Conservation (phyloP, 2,329 filamentous ascomycete genomes). For the Zalaria sp. region DNA sequence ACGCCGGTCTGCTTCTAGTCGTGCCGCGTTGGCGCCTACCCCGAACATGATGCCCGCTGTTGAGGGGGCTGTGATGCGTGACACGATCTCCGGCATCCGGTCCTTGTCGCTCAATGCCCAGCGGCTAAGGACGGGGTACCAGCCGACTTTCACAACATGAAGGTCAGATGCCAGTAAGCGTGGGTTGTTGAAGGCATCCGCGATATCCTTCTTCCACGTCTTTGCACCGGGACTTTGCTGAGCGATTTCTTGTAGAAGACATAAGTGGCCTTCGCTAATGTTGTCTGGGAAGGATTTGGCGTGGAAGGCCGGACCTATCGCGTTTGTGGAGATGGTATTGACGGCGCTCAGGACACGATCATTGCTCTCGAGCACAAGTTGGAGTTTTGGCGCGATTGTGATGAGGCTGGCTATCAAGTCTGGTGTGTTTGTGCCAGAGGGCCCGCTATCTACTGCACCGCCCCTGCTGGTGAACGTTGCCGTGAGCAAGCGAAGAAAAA, state of each 20-base stretch:
- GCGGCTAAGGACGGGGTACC: slow-evolving; percentile 73
- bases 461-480: slow-evolving; percentile 80
- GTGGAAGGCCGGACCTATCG: slow-evolving; percentile 69
- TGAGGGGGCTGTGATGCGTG: slow-evolving; percentile 67
- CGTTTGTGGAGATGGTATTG: slow-evolving; percentile 65
- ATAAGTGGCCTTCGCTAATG: slow-evolving; percentile 55
- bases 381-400: slow-evolving; percentile 63
- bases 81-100: slow-evolving; percentile 65
- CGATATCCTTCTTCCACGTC: slow-evolving; percentile 82
- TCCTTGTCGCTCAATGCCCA: slow-evolving; percentile 83
- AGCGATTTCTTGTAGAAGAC: slow-evolving; percentile 62
- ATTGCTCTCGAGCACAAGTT: slow-evolving; percentile 69
- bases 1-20: slow-evolving; percentile 87
- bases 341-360: slow-evolving; percentile 72
- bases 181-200: slow-evolving; percentile 80
- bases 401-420: slow-evolving; percentile 72
- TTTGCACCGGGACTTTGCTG: slow-evolving; percentile 71
- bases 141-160: slow-evolving; percentile 53
- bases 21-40: slow-evolving; percentile 86
- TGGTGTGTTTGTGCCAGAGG: slow-evolving; percentile 34
- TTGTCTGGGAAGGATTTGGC: slow-evolving; percentile 81
- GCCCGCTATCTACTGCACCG: not conserved
- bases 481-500: slow-evolving; percentile 74
- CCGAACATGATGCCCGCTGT: slow-evolving; percentile 96
- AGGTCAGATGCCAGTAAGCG: slow-evolving; percentile 67